Evolutionary conservation across 2,329 filamentous ascomycete species (phyloP).

Genomic region (Aspergillus glaucus): DNA sequence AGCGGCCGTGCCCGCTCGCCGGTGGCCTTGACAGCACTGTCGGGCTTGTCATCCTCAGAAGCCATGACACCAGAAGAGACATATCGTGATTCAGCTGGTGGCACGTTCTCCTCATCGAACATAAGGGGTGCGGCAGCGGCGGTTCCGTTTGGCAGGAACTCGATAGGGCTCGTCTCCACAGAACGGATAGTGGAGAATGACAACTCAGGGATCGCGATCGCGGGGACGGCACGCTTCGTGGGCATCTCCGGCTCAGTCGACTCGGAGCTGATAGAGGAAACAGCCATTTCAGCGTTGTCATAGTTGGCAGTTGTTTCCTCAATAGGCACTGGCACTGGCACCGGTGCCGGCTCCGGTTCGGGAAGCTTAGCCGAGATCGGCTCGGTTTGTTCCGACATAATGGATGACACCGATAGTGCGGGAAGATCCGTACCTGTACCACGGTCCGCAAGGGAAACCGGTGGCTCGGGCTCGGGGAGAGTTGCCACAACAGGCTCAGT

Average conservation of each 20-base stretch:
- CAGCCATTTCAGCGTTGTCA: slow-evolving; percentile 12
- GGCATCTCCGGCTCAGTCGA: slow-evolving; percentile 29
- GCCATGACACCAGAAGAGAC: slow-evolving; percentile 43
- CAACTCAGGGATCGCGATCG: slow-evolving; percentile 24
- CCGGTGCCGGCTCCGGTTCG: slow-evolving; percentile 12
- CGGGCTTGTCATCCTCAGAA: slow-evolving; percentile 59
- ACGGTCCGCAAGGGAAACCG: slow-evolving; percentile 8
- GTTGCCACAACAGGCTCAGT: slow-evolving; percentile 16
- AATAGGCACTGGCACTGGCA: slow-evolving; percentile 3
- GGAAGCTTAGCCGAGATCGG: slow-evolving; percentile 18
- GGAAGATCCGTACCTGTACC: slow-evolving; percentile 7
- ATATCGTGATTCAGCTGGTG: neutral
- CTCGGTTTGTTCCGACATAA: slow-evolving; percentile 12
- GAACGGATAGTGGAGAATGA: slow-evolving; percentile 39
- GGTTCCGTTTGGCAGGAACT: slow-evolving; percentile 24
- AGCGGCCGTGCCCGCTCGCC: slow-evolving; percentile 45
- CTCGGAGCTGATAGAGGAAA: slow-evolving; percentile 26
- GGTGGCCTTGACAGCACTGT: slow-evolving; percentile 41
- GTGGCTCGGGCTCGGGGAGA: slow-evolving; percentile 17
- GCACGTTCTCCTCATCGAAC: slow-evolving; percentile 17
- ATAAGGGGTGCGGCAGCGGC: slow-evolving; percentile 13
- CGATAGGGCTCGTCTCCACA: slow-evolving; percentile 42
- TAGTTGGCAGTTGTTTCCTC: slow-evolving; percentile 11
- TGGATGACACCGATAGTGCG: slow-evolving; percentile 14
- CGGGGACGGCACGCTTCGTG: slow-evolving; percentile 14